A percentile compares a stretch with the other conserved stretches of the same genome.
These are phyloP conservation scores for Eimeria tenella DNA, from an alignment of 169 alveolate genomes.

Conservation along the genomic window DNA sequence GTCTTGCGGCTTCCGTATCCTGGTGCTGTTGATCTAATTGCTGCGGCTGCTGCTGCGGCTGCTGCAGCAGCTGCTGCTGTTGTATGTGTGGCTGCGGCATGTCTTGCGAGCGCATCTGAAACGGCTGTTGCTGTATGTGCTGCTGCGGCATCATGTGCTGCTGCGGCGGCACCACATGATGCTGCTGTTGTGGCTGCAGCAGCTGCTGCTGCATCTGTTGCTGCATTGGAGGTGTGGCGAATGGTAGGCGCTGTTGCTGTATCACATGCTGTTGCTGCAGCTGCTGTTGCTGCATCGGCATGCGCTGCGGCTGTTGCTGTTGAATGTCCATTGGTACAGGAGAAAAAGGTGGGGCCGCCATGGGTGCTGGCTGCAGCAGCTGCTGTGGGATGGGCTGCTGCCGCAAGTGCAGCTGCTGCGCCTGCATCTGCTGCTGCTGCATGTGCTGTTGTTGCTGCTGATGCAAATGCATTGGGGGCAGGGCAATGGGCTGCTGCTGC, in stretches of 20 bases:
- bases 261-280: slow-evolving; percentile 37
- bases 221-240: slow-evolving; percentile 42
- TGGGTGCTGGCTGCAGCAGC: slow-evolving; percentile 4
- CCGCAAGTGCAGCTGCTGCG: slow-evolving; percentile 23
- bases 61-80: slow-evolving; percentile 34
- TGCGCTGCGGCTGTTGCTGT: not conserved
- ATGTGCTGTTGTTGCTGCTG: slow-evolving; percentile 10
- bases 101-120: not conserved
- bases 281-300: slow-evolving; percentile 21
- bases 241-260: slow-evolving; percentile 44
- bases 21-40: slow-evolving; percentile 33
- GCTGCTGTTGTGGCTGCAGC: slow-evolving; percentile 59
- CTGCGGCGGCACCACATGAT: not conserved
- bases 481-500: slow-evolving; percentile 46
- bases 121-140: slow-evolving; percentile 22
- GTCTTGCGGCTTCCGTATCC: slow-evolving; percentile 38
- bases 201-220: slow-evolving; percentile 37
- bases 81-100: slow-evolving; percentile 23
- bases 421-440: slow-evolving; percentile 30
- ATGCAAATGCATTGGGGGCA: slow-evolving; percentile 20
- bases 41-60: slow-evolving; percentile 18
- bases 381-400: slow-evolving; percentile 23
- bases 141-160: not conserved
- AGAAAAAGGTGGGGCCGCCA: slow-evolving; percentile 4
- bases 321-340: slow-evolving; percentile 16